phyloP scores from a whole-genome alignment of 2,329 filamentous ascomycete genomes.

The Colletotrichum nymphaeae region DNA sequence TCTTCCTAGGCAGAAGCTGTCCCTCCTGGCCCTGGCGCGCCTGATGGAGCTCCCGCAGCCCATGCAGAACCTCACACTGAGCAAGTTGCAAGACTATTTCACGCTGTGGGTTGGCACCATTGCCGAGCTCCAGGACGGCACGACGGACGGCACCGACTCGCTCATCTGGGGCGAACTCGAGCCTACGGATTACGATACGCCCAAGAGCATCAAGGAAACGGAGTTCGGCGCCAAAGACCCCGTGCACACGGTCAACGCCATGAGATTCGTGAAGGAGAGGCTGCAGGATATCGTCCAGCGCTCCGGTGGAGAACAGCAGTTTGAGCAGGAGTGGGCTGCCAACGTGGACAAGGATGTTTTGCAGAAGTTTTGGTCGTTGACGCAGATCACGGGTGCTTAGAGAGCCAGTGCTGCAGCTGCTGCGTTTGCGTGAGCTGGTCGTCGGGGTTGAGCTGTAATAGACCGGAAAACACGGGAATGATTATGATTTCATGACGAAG shows the following conservation, averaged over 20 bases:
- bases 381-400: constrained; percentile 3
- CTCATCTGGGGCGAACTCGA: constrained; percentile 60
- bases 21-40: constrained; percentile 77
- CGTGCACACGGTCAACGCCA: constrained; percentile 73
- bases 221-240: constrained; percentile 70
- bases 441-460: neutral
- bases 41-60: constrained; percentile 73
- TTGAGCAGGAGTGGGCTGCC: constrained; percentile 75
- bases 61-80: constrained; percentile 67
- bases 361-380: constrained; percentile 61
- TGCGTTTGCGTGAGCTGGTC: neutral
- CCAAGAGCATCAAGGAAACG: constrained; percentile 64
- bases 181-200: constrained; percentile 65
- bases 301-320: constrained; percentile 73
- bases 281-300: constrained; percentile 68
- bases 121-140: constrained; percentile 72
- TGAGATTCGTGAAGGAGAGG: constrained; percentile 72
- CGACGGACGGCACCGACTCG: constrained; percentile 61
- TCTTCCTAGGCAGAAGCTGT: constrained; percentile 75
- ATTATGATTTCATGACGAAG: constrained; percentile 30
- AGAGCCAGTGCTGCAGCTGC: neutral
- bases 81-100: constrained; percentile 78
- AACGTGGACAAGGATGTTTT: constrained; percentile 82
- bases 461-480: neutral
- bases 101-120: constrained; percentile 80